These are phyloP conservation scores for Volvox reticuliferus DNA, from an alignment of 139 green algal genomes.

Conservation along the genomic window DNA sequence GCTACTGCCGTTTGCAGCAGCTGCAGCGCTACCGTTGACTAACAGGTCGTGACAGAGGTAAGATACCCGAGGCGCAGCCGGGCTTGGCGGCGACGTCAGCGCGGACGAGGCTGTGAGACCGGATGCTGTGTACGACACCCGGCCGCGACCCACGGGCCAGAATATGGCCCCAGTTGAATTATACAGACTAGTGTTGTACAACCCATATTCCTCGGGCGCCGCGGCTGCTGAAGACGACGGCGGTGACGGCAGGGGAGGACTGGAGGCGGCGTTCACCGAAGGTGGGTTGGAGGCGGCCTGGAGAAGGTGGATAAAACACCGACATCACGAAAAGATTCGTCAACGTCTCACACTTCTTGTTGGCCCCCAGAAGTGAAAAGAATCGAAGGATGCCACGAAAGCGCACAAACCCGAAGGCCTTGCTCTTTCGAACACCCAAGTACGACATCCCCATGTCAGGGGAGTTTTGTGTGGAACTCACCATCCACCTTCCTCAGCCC, in stretches of 20 bases:
- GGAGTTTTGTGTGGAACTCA: too few species aligned
- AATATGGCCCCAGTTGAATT: background rate
- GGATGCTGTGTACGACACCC: conserved; percentile 13
- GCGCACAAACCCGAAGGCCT: too few species aligned
- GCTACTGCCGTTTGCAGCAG: background rate
- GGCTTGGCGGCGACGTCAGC: background rate
- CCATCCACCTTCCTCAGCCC: too few species aligned
- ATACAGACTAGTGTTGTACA: background rate
- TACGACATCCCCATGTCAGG: too few species aligned
- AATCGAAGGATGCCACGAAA: too few species aligned
- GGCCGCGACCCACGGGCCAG: conserved; percentile 12
- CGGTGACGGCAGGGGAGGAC: background rate
- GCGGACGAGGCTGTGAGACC: background rate
- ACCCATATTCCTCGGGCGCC: background rate
- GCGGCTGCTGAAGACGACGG: background rate
- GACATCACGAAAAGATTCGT: too few species aligned
- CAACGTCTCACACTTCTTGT: too few species aligned
- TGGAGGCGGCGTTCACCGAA: background rate
- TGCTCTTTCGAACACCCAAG: too few species aligned
- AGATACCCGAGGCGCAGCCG: background rate
- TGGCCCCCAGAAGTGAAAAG: too few species aligned
- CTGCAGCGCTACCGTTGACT: background rate
- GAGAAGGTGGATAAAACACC: too few species aligned
- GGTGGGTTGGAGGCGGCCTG: too few species aligned
- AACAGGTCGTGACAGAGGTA: conserved; percentile 22